These are phyloP conservation scores for Auricularia sp. DNA, from an alignment of 768 basidiomycete genomes.

Conservation along the genomic window DNA sequence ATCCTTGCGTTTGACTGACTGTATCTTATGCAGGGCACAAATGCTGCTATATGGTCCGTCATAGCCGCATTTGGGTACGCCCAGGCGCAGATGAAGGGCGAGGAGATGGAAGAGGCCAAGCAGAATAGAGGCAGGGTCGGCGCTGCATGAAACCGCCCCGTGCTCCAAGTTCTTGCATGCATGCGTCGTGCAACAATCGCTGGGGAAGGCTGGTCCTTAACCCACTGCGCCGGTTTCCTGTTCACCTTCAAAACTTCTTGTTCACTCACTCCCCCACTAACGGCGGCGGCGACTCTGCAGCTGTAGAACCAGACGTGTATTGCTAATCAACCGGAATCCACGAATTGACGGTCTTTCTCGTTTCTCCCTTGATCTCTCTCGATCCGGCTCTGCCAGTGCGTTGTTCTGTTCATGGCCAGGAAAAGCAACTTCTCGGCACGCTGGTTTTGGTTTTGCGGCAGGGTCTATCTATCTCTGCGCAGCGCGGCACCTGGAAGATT, in stretches of 20 bases:
- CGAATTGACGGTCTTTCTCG: too few species aligned
- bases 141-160: neutral
- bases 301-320: too few species aligned
- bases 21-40: constrained; percentile 52
- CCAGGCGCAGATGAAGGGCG: constrained; percentile 55
- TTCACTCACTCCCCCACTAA: too few species aligned
- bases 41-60: constrained; percentile 70
- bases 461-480: too few species aligned
- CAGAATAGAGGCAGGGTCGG: constrained; percentile 49
- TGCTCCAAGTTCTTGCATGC: neutral
- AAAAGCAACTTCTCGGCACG: neutral
- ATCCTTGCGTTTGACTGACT: neutral
- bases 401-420: neutral
- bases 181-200: neutral
- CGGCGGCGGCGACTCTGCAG: too few species aligned
- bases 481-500: too few species aligned
- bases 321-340: too few species aligned
- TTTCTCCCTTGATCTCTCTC: too few species aligned
- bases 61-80: constrained; percentile 59
- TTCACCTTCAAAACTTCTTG: too few species aligned
- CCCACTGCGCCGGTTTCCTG: too few species aligned
- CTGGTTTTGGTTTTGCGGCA: neutral
- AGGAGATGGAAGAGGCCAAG: constrained; percentile 57
- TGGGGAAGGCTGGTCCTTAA: too few species aligned
- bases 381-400: too few species aligned